These are phyloP conservation scores for Plasmopara halstedii DNA, from an alignment of 352 stramenopile species.

Conservation along the genomic window DNA sequence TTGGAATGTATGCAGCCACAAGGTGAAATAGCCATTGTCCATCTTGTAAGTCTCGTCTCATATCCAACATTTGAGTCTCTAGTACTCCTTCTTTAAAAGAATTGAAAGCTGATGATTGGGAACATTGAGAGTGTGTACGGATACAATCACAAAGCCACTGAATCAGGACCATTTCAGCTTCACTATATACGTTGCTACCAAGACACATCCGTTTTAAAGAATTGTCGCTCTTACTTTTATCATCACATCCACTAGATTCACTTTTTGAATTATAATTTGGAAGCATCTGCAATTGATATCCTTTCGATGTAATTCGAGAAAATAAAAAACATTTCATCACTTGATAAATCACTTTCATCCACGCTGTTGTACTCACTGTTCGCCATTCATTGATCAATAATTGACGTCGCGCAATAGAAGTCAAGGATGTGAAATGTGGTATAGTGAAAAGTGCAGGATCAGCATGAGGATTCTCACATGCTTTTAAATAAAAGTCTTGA, in stretches of 20 bases:
- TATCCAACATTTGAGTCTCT: slow-evolving; percentile 41
- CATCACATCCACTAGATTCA: slow-evolving; percentile 5
- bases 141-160: slow-evolving; percentile 83
- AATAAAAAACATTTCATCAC: slow-evolving; percentile 91
- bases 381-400: slow-evolving; percentile 54
- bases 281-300: slow-evolving; percentile 38
- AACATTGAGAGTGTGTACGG: slow-evolving; percentile 19
- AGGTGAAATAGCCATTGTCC: slow-evolving; percentile 80
- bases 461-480: slow-evolving; percentile 54
- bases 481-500: slow-evolving; percentile 74
- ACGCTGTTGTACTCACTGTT: slow-evolving; percentile 41
- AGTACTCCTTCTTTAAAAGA: slow-evolving; percentile 3
- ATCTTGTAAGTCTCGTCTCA: slow-evolving; percentile 57
- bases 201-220: slow-evolving; percentile 21
- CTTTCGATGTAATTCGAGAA: slow-evolving; percentile 81
- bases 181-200: slow-evolving; percentile 89
- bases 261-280: not conserved
- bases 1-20: slow-evolving; percentile 82
- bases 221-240: slow-evolving; percentile 15
- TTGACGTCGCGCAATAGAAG: slow-evolving; percentile 46
- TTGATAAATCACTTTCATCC: slow-evolving; percentile 87
- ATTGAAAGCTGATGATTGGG: not conserved
- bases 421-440: slow-evolving; percentile 22
- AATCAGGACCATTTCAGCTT: slow-evolving; percentile 86
- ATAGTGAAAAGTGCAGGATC: slow-evolving; percentile 46